Conservation (phyloP, 495 filamentous ascomycete species). For the Cercophora newfieldiana region DNA sequence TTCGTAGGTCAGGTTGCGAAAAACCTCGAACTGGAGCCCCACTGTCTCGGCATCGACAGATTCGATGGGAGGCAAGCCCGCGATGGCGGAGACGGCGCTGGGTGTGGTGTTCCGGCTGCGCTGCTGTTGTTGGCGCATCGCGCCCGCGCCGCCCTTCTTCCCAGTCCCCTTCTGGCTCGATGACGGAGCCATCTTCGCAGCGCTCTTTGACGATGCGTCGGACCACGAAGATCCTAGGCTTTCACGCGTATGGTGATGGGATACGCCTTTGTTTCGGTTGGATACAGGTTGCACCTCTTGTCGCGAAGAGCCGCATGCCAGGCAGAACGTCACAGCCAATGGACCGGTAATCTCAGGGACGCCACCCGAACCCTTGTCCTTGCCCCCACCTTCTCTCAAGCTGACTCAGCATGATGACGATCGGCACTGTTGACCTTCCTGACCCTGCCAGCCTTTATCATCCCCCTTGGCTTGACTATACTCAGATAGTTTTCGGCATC, state of each 20-base stretch:
- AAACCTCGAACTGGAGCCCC: conserved; percentile 53
- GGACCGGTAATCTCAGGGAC: not conserved
- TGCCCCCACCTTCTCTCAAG: not conserved
- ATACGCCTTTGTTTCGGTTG: not conserved
- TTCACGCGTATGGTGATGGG: not conserved
- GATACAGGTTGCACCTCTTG: not conserved
- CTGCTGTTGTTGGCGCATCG: conserved; percentile 58
- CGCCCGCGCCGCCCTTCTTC: conserved; percentile 65
- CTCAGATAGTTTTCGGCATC: too few relatives aligned
- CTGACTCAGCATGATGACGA: not conserved
- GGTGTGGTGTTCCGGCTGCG: conserved; percentile 87
- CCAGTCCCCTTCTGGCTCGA: conserved; percentile 71
- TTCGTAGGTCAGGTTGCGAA: conserved; percentile 63
- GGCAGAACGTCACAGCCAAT: conserved; percentile 1
- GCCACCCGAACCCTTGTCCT: conserved; percentile 2
- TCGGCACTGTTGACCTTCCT: too few relatives aligned
- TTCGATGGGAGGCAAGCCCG: conserved; percentile 53
- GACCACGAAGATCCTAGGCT: not conserved
- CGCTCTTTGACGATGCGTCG: not conserved
- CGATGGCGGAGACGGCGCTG: conserved; percentile 54
- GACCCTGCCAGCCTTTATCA: too few relatives aligned
- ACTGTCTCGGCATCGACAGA: conserved; percentile 64
- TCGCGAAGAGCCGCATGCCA: conserved; percentile 1
- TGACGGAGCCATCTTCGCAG: conserved; percentile 47
- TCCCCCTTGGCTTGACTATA: too few relatives aligned